These are phyloP conservation scores for Urostyla sp. DNA, from an alignment of 73 alveolate species.

Conservation along the genomic window DNA sequence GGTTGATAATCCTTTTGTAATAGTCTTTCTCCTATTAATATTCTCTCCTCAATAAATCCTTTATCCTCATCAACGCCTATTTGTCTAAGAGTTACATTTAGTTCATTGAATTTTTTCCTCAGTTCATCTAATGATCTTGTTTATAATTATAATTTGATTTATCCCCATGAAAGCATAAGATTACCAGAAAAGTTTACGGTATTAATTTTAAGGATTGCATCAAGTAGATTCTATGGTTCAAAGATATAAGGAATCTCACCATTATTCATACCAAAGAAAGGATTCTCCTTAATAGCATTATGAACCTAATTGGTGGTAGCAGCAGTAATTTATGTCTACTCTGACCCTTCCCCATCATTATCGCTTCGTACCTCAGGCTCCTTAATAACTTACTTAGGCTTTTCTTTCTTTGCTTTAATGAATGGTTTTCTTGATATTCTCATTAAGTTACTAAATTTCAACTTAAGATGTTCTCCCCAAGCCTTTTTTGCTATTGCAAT, in stretches of 20 bases:
- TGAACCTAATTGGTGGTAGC: neutral
- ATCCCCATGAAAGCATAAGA: slow-evolving; percentile 74
- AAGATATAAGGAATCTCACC: slow-evolving; percentile 45
- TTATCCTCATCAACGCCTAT: slow-evolving; percentile 86
- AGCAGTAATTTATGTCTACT: neutral
- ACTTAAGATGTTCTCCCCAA: slow-evolving; percentile 69
- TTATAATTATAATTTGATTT: slow-evolving; percentile 64
- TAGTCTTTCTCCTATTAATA: slow-evolving; percentile 71
- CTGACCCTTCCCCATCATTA: slow-evolving; percentile 9
- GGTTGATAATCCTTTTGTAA: slow-evolving; percentile 69
- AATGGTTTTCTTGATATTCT: slow-evolving; percentile 63
- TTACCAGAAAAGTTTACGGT: slow-evolving; percentile 73
- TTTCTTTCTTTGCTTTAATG: slow-evolving; percentile 57
- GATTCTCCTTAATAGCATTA: slow-evolving; percentile 12
- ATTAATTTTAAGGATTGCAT: slow-evolving; percentile 69
- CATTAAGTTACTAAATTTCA: slow-evolving; percentile 51
- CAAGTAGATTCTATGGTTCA: slow-evolving; percentile 49
- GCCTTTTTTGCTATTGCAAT: slow-evolving; percentile 73
- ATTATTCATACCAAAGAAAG: neutral
- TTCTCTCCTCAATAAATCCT: slow-evolving; percentile 75
- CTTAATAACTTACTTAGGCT: slow-evolving; percentile 15
- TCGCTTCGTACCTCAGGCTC: neutral
- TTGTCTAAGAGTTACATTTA: slow-evolving; percentile 74
- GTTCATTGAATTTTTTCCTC: slow-evolving; percentile 66
- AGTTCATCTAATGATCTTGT: slow-evolving; percentile 72